Conservation (phyloP, 441 rosid species). For the Pelargonium cotyledonis region DNA sequence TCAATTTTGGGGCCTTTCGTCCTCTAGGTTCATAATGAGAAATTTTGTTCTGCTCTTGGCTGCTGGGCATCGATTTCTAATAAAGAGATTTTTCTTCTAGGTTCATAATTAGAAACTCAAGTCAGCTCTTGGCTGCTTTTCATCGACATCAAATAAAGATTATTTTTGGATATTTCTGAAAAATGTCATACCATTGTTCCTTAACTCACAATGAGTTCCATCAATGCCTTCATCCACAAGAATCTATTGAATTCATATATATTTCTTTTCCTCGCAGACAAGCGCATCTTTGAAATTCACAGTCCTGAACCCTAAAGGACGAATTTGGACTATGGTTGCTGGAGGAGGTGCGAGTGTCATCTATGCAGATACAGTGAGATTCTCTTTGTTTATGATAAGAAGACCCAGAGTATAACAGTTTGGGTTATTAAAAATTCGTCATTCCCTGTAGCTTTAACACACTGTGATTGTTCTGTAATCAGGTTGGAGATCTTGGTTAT, state of each 20-base stretch:
- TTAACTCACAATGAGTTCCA: background rate
- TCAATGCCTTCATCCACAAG: background rate
- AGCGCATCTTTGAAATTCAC: constrained; percentile 93
- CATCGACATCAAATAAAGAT: background rate
- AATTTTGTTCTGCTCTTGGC: too few species aligned
- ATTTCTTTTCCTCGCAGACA: constrained; percentile 45
- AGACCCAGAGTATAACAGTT: background rate
- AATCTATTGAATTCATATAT: background rate
- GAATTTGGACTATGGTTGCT: constrained; percentile 98
- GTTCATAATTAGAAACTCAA: background rate
- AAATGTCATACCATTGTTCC: background rate
- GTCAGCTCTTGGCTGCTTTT: background rate
- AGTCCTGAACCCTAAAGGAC: constrained; percentile 80
- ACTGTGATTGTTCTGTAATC: constrained; percentile 12
- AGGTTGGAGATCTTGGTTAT: constrained; percentile 69
- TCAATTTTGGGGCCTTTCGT: background rate
- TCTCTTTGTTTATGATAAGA: constrained; percentile 3
- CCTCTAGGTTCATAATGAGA: background rate
- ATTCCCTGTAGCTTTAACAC: background rate
- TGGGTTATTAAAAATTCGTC: background rate
- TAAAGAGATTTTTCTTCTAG: too few species aligned
- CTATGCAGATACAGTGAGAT: constrained; percentile 78
- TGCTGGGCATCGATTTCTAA: too few species aligned
- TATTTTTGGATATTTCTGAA: background rate
- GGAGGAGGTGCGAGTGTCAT: constrained; percentile 99